Base-by-base conservation (phyloP, 768 basidiomycete genomes). In the Amanita brunnescens region DNA sequence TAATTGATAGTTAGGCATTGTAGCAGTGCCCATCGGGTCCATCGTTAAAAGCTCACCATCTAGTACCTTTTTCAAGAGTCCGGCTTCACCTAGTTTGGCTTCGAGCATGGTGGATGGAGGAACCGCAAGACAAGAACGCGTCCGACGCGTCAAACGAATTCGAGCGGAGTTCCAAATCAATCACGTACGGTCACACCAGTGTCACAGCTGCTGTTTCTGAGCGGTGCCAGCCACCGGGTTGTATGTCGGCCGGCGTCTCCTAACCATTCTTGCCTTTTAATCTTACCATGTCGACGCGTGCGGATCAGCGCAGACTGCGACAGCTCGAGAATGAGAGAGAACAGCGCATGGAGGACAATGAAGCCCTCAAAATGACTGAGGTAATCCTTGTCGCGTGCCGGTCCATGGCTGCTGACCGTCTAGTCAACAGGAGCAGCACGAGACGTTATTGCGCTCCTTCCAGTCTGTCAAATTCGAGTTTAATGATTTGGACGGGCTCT, bases 21-120 rank as follows among this genome's bases (percentile, higher is more conserved):
- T 14, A 35, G 18, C 18, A 37, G 16, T 6, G 13, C 30, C 8
- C 13, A 1, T 32, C 34, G n/a, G 24, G 21, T 10, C 23, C 33
- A 21, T 33, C 21, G 0, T 40, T 8, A 20, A 20, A 13, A 18
- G 67, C 83, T 12, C 55, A 95, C 95, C 85, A 61, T 99, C 95
- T 9, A 99, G 76, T 42, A 99, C 76, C 62, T 90, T 91, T 69
- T 98, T 98, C 56, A 98, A 76, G 3, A 84, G 82, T 5, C 85
- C 84, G 6, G 95, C 93, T 70, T 92, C 85, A 50, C 79, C 74
- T 42, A 98, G 79, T 64, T 85, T 87, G 24, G 95, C 95, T 85
- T 97, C 95, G 51, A 91, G 77, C 89, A 91, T 91, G 55, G 61
- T 67, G 38, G 42, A 46, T 34, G 66, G 71, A 20, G 6, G 47